A percentile compares a stretch with the other conserved stretches of the same genome.
Conservation (phyloP, 768 basidiomycete species). For the Tubosaeta sp. region DNA sequence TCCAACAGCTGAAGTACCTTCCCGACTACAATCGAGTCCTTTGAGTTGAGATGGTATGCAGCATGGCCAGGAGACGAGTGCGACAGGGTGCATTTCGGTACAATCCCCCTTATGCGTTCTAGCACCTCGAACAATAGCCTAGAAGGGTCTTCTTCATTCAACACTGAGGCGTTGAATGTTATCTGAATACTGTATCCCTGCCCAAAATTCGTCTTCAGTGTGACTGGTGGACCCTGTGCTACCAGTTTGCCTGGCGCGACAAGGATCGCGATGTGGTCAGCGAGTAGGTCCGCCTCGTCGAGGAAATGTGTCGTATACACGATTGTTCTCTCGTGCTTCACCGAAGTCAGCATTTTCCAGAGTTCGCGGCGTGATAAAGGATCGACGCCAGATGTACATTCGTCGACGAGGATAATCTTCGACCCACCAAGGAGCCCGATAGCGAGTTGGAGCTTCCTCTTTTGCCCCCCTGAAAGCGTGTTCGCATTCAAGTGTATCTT, state of each 20-base stretch:
- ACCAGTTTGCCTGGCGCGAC: slow-evolving; percentile 72
- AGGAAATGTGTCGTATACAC: slow-evolving; percentile 81
- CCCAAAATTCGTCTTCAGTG: slow-evolving; percentile 67
- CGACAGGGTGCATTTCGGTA: slow-evolving; percentile 42
- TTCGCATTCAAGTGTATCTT: slow-evolving; percentile 65
- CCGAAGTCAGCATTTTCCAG: slow-evolving; percentile 69
- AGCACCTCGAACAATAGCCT: slow-evolving; percentile 32
- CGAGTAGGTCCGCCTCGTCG: slow-evolving; percentile 76
- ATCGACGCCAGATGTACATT: slow-evolving; percentile 79
- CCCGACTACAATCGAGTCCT: slow-evolving; percentile 52
- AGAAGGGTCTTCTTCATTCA: slow-evolving; percentile 22
- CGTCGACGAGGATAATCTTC: slow-evolving; percentile 59
- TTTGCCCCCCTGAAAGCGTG: slow-evolving; percentile 63
- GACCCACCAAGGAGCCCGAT: slow-evolving; percentile 76
- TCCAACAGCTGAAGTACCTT: slow-evolving; percentile 55
- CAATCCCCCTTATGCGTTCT: slow-evolving; percentile 39
- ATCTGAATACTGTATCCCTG: slow-evolving; percentile 67
- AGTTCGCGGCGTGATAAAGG: slow-evolving; percentile 73
- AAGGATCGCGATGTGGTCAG: slow-evolving; percentile 70
- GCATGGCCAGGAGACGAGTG: slow-evolving; percentile 40
- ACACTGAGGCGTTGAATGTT: slow-evolving; percentile 38
- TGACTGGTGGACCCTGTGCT: slow-evolving; percentile 68
- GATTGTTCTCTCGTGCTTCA: slow-evolving; percentile 62
- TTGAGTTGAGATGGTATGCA: slow-evolving; percentile 57
- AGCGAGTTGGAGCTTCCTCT: slow-evolving; percentile 79